A percentile compares a stretch with the other conserved stretches of the same genome.
These are phyloP conservation scores for Apiotrichum veenhuisii DNA, from an alignment of 1,284 basidiomycete genomes.

Conservation along the genomic window DNA sequence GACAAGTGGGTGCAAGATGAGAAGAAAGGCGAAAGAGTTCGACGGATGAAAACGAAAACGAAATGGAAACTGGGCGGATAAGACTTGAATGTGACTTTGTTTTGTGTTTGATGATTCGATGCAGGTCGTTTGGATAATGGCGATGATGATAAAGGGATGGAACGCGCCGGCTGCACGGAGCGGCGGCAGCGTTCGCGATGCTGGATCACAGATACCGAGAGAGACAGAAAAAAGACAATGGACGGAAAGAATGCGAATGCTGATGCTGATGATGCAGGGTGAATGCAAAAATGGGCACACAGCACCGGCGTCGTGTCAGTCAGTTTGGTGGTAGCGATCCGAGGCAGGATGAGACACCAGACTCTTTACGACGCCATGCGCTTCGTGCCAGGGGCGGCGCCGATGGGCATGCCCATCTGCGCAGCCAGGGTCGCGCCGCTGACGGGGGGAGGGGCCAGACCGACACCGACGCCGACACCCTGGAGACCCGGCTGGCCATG, in stretches of 20 bases:
- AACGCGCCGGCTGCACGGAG: neutral
- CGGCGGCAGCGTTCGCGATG: neutral
- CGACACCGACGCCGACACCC: slow-evolving; percentile 33
- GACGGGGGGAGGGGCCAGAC: slow-evolving; percentile 27
- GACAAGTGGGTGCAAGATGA: neutral
- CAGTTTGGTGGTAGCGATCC: neutral
- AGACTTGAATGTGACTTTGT: too few species aligned
- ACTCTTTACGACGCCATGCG: neutral
- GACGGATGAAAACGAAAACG: neutral
- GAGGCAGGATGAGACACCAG: too few species aligned
- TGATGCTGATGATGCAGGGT: too few species aligned
- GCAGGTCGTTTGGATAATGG: neutral
- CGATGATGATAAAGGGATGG: too few species aligned
- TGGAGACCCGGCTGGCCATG: slow-evolving; percentile 10
- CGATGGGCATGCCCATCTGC: slow-evolving; percentile 13
- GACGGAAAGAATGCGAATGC: neutral
- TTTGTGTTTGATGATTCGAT: neutral
- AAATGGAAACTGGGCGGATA: neutral
- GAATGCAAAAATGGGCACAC: neutral
- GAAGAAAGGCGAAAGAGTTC: neutral
- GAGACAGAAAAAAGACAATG: too few species aligned
- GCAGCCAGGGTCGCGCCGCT: neutral
- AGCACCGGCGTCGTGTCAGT: neutral
- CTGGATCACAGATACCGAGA: too few species aligned
- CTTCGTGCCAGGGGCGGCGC: neutral